phyloP scores from a whole-genome alignment of 768 basidiomycete genomes.

The Amanita pallidorosea region DNA sequence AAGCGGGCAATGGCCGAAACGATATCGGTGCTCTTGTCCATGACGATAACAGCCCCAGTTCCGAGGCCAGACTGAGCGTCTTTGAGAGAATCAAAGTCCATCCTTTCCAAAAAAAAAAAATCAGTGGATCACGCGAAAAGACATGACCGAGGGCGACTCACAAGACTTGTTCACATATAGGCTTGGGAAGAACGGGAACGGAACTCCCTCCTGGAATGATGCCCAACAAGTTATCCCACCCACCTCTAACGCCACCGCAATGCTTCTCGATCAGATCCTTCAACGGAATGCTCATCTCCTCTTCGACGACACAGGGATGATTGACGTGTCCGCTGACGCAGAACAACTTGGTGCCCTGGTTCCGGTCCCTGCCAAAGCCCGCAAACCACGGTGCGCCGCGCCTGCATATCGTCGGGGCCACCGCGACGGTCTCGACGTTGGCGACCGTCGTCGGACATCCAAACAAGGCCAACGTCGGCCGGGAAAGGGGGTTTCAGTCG shows the following conservation, averaged over 20 bases:
- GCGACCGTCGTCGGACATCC: constrained; percentile 97
- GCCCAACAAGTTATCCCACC: constrained; percentile 96
- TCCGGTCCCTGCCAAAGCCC: constrained; percentile 81
- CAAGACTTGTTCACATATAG: constrained; percentile 81
- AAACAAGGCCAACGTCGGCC: constrained; percentile 94
- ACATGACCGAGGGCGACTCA: constrained; percentile 42
- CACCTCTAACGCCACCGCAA: constrained; percentile 88
- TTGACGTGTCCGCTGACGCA: constrained; percentile 97
- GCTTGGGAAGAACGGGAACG: constrained; percentile 83
- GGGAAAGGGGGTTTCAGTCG: constrained; percentile 98
- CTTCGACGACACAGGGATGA: constrained; percentile 95
- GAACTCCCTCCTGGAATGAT: constrained; percentile 94
- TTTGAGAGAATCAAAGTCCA: constrained; percentile 98
- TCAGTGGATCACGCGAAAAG: no score
- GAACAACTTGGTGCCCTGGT: constrained; percentile 94
- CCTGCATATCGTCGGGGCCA: constrained; percentile 92
- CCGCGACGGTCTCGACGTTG: constrained; percentile 97
- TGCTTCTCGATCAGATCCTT: constrained; percentile 94
- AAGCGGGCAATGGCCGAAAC: constrained; percentile 92
- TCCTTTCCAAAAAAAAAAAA: constrained; percentile 22
- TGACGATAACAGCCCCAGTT: constrained; percentile 97
- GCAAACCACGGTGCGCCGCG: constrained; percentile 89
- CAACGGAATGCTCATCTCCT: constrained; percentile 97
- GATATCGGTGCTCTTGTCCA: constrained; percentile 97
- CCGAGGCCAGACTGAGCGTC: constrained; percentile 95